Evolutionary conservation across 2,329 filamentous ascomycete species (phyloP), one percentile per base, ranked within the genome.

Genomic region (Hypoxylon sp.): DNA sequence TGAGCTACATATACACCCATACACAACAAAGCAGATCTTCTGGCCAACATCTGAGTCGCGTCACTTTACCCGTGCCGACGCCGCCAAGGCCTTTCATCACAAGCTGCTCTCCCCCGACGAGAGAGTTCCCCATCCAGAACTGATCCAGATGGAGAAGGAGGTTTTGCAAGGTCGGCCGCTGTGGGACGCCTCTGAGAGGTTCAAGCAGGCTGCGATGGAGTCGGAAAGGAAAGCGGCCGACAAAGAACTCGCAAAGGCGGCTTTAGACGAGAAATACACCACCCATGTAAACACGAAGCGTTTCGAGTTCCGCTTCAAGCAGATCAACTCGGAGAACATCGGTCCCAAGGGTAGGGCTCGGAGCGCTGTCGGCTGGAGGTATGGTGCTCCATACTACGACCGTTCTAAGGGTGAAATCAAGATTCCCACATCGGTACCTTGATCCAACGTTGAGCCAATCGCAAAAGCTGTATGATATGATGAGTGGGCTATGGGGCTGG

Each of bases 1-100:
- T 77, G 89, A 91, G 77, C 81, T 91, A 20, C 85, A 89, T 73
- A 84, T 89, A n/a, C 89, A 91, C 79, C 83, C 83, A 55, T 81
- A 84, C 73, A 90, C 89, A 6, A 85, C 85, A 80, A 86, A 89
- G 78, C 89, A 91, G 79, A 81, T 91, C n/a, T 91, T 90, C 75
- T 82, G 88, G 72, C 89, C 89, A 5, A 87, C 88, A 4, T 86
- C 89, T 0, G 89, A 91, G 77, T 90, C 89, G 42, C 83, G 88
- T 57, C 81, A 85, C 68, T 90, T 90, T 73, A 91, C 88, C 30
- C 87, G 90, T 73, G 84, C 85, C 71, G 89, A 92, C 74, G 90
- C 90, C 33, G 90, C 90, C 53, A 85, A 86, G 75, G 89, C 89
- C 4, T 91, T 91, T 77, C 85, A 90, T 74, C 81, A 86, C 33